Evolutionary conservation across 768 basidiomycete genomes (phyloP).

Genomic region (Mycena rebaudengoi): DNA sequence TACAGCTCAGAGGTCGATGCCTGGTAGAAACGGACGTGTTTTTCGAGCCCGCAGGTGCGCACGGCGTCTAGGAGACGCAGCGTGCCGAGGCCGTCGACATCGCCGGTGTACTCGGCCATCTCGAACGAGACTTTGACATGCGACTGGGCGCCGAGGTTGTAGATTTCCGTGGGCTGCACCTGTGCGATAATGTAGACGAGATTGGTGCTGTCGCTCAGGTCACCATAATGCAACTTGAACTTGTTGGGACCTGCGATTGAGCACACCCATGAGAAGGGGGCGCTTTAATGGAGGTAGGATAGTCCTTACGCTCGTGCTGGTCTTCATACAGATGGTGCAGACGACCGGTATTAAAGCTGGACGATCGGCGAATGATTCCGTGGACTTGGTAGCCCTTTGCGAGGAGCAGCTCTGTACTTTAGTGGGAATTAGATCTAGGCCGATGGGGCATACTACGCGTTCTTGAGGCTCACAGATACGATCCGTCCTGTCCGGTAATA

Average conservation of each 20-base stretch:
- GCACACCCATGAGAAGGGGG: background rate
- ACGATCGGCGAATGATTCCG: conserved; percentile 95
- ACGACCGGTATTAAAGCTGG: conserved; percentile 97
- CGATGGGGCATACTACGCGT: background rate
- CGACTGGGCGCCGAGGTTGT: conserved; percentile 97
- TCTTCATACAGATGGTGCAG: conserved; percentile 94
- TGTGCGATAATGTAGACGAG: conserved; percentile 96
- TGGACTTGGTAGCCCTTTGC: conserved; percentile 93
- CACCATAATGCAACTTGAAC: conserved; percentile 90
- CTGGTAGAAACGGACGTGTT: conserved; percentile 95
- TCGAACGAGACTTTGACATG: conserved; percentile 99
- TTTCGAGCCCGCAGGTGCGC: conserved; percentile 93
- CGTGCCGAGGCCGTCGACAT: conserved; percentile 95
- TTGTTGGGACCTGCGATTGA: conserved; percentile 66
- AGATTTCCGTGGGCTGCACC: conserved; percentile 95
- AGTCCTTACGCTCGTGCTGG: conserved; percentile 83
- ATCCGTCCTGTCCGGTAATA: conserved; percentile 96
- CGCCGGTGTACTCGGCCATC: conserved; percentile 99
- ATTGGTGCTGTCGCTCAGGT: conserved; percentile 95
- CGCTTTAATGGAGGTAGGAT: background rate
- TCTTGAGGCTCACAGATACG: conserved; percentile 79
- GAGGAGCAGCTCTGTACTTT: conserved; percentile 83
- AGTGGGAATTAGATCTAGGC: conserved; percentile 12
- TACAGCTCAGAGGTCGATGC: conserved; percentile 98
- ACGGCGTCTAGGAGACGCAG: conserved; percentile 95